Conservation (phyloP, 202 grass and related monocot species). For the Carex sylvatica region DNA sequence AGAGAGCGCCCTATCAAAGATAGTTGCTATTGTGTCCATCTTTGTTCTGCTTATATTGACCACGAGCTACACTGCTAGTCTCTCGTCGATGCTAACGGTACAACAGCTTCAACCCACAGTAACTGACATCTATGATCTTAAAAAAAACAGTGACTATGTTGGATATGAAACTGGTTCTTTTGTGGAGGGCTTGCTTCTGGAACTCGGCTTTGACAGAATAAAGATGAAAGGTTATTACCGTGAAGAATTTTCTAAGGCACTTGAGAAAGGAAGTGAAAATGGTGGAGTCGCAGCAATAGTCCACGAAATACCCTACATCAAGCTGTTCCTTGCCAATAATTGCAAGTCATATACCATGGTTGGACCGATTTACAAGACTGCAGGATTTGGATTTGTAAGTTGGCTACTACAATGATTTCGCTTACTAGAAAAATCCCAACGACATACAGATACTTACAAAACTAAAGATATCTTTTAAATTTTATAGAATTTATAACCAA, state of each 20-base stretch:
- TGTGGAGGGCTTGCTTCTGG: conserved; percentile 5
- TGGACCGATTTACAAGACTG: conserved; percentile 43
- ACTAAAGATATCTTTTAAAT: too few relatives aligned
- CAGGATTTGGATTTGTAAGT: conserved; percentile 58
- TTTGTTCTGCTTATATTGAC: conserved; percentile 41
- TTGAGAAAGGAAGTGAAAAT: conserved; percentile 37
- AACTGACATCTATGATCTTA: conserved; percentile 34
- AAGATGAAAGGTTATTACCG: conserved; percentile 24
- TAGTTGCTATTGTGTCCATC: conserved; percentile 37
- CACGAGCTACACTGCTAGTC: conserved; percentile 46
- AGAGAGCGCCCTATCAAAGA: conserved; percentile 15
- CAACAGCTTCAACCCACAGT: conserved; percentile 40
- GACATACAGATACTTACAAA: too few relatives aligned
- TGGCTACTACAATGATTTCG: too few relatives aligned
- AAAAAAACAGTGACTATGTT: conserved; percentile 26
- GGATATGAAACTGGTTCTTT: conserved; percentile 41
- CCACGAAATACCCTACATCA: conserved; percentile 48
- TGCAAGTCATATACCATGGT: conserved; percentile 48
- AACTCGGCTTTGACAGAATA: conserved; percentile 23
- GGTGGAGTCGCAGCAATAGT: conserved; percentile 47
- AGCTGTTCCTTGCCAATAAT: conserved; percentile 41
- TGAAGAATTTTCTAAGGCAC: conserved; percentile 30
- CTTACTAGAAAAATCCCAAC: too few relatives aligned
- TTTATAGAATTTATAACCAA: too few relatives aligned
- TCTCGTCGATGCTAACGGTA: conserved; percentile 53